Evolutionary conservation across 139 green algal genomes (phyloP).

Genomic region (Zygnema cylindricum): DNA sequence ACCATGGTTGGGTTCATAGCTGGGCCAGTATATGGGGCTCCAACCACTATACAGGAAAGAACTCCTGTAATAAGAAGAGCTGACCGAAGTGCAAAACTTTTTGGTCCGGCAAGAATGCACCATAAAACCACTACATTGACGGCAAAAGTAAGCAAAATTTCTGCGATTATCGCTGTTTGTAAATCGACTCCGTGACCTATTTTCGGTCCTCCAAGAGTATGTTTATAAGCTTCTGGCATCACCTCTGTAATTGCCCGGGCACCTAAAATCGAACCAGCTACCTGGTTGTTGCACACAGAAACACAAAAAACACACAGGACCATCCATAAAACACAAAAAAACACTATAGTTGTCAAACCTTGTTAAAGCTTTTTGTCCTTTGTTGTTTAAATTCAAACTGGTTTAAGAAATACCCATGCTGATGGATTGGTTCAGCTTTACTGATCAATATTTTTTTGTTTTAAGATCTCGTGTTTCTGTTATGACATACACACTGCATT

Average conservation of each 20-base stretch:
- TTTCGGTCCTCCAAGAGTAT: not conserved
- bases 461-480: too few relatives aligned
- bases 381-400: too few relatives aligned
- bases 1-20: conserved; percentile 34
- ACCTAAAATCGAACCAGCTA: not conserved
- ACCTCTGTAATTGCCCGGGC: not conserved
- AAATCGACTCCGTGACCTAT: conserved; percentile 2
- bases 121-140: conserved; percentile 41
- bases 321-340: too few relatives aligned
- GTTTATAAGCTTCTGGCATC: not conserved
- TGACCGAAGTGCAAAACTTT: not conserved
- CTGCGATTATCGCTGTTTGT: not conserved
- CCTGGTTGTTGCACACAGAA: too few relatives aligned
- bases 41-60: not conserved
- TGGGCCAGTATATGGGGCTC: conserved; percentile 11
- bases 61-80: not conserved
- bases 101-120: not conserved
- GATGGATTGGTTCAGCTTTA: too few relatives aligned
- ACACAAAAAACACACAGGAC: too few relatives aligned
- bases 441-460: too few relatives aligned
- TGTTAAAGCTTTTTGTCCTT: too few relatives aligned
- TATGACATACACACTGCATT: too few relatives aligned
- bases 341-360: too few relatives aligned
- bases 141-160: not conserved
- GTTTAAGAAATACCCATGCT: too few relatives aligned